A percentile compares a stretch with the other conserved stretches of the same genome.
These are phyloP conservation scores for Bipolaris zeicola DNA, from an alignment of 2,329 filamentous ascomycete species.

Conservation along the genomic window DNA sequence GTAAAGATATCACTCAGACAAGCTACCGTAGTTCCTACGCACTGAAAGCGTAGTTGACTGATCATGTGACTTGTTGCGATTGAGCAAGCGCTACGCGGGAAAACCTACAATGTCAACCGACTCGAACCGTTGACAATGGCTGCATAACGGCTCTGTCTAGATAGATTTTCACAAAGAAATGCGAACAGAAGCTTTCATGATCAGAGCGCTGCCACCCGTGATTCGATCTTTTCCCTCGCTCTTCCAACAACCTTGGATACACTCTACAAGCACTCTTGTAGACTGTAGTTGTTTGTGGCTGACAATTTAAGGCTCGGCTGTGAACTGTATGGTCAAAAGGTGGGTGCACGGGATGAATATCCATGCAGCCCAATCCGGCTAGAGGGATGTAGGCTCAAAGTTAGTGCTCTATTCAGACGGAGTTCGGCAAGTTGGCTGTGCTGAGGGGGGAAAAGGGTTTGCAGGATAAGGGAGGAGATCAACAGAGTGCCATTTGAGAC, in stretches of 20 bases:
- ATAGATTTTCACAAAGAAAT: conserved; percentile 8
- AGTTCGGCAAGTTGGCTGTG: conserved; percentile 2
- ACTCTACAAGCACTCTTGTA: background rate
- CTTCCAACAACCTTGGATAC: background rate
- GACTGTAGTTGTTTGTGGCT: background rate
- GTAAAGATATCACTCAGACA: background rate
- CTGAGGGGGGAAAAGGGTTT: conserved; percentile 18
- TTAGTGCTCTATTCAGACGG: conserved; percentile 17
- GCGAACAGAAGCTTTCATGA: background rate
- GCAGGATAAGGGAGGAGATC: background rate
- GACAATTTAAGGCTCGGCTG: background rate
- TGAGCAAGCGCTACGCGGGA: background rate
- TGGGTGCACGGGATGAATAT: background rate
- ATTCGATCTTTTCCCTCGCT: background rate
- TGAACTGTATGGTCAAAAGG: background rate
- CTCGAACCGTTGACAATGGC: background rate
- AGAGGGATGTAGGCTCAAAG: conserved; percentile 28
- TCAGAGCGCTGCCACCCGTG: background rate
- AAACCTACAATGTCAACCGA: background rate
- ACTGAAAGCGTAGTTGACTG: background rate
- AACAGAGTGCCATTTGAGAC: conserved; percentile 3
- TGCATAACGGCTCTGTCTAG: conserved; percentile 10
- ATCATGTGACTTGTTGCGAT: background rate
- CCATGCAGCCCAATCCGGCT: conserved; percentile 4
- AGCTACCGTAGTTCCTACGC: conserved; percentile 1